Base-by-base conservation (phyloP, 2,329 filamentous ascomycete genomes). In the Dothideomycetidae sp. region DNA sequence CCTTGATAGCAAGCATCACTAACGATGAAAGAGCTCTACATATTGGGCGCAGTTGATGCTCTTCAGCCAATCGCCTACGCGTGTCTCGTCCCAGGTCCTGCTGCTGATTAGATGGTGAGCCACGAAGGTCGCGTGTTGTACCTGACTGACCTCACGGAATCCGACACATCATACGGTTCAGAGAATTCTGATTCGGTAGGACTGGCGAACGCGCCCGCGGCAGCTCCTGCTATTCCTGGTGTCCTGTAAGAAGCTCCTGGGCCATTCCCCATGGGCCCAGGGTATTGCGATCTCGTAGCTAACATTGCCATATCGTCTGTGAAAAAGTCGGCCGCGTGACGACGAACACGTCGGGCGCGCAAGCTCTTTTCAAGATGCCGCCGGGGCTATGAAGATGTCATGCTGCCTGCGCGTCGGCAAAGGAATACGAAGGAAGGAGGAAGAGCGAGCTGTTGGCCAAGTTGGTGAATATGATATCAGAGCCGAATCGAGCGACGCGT, bases 21-120 rank as follows among this genome's bases (percentile, higher is more conserved):
- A 59, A 71, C 70, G 62, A 77, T 61, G 81, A 60, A 94, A 94
- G 16, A 93, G 61, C 52, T 81, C 77, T 55, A 93, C 85, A 60
- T 98, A 96, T 55, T 96, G 85, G 49, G 79, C 78, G 54, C 86
- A 96, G 54, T 92, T 88, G 55, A 98, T 86, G 50, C 75, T 85
- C 51, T 78, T 72, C 45, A 98, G 68, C 71, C 93, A 98, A 36
- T 93, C 82, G 53, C 81, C 81, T 18, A 98, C 90, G 48, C 77
- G 77, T 48, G 86, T 80, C 62, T 96, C 90, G 53, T 88, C 79
- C 88, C 88, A 96, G 14, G 61, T 67, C 48, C 68, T 73, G 49
- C n/a, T 50, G 43, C n/a, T 51, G 47, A 17, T 31, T 16, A 42
- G 17, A 29, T 23, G 33, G 16, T 26, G 21, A 7, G 3, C 11